Base-by-base conservation (phyloP, 768 basidiomycete species). In the Pisolithus sp. region DNA sequence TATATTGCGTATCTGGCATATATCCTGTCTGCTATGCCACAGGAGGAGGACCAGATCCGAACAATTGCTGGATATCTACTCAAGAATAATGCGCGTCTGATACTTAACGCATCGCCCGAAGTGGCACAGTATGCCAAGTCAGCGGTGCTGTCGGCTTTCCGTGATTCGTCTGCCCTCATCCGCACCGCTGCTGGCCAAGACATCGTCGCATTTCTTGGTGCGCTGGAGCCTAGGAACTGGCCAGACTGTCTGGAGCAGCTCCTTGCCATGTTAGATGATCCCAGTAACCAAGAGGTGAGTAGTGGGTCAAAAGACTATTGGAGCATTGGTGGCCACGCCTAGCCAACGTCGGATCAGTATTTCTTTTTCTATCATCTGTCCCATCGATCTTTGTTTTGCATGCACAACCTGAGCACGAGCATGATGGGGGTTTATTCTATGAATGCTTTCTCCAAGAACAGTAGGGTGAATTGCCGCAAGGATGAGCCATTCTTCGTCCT, bases 1-100 rank as follows among this genome's bases (percentile, higher is more conserved):
- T 98, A 96, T 68, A 85, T 93, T 54, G 93, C 87, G 52, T 98
- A 99, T 79, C 84, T 99, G 57, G 89, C 89, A 20, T 90, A 94
- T 68, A 93, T 97, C 73, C 82, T 98, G 57, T 83, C 86, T 52
- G 76, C 78, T 42, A 72, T 89, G 75, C 77, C 85, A 2, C 76
- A 81, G 54, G 93, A 97, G 71, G 87, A 93, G 64, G 93, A 92
- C 65, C 86, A 89, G 46, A 92, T 95, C 67, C 83, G 95, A 48
- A 89, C 91, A 53, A 94, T 97, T 73, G 94, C 95, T 23, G 95
- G 95, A 40, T 90, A 97, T 62, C 77, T 97, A 21, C 82, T 99
- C 70, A 99, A 99, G 82, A 98, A 99, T 71, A 93, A 93, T 62
- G 81, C 90, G 41, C 79, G 83, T 52, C 78, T 87, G 57, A 84